Base-by-base conservation (phyloP, 2,329 filamentous ascomycete genomes). In the Juglanconis sp. region DNA sequence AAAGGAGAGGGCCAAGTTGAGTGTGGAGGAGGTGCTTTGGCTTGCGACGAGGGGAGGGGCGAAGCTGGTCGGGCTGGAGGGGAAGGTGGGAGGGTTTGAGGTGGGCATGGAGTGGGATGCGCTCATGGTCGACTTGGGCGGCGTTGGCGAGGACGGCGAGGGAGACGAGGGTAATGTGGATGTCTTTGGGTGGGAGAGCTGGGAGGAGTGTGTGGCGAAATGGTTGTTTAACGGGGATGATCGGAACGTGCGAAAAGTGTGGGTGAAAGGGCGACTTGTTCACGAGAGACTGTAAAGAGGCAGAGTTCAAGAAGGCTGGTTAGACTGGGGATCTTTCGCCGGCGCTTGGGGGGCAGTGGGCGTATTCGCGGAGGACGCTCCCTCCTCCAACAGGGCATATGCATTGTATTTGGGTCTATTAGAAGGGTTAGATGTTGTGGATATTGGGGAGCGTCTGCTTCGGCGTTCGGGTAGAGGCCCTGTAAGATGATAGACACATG, bases 201-300 rank as follows among this genome's bases (percentile, higher is more conserved):
- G 90, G 91, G 85, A 89, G 44, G 91, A 98, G 69, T 85, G 80
- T 69, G 77, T 98, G 10, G 90, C 91, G 56, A 99, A 99, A 79
- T 99, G 95, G 95, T 79, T 98, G 63, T 99, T 90, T 76, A 90
- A 86, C 65, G 95, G 95, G 0, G 93, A 98, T 77, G 95, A 98
- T 75, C 81, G 94, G 66, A 98, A 98, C 73, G 94, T 92, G 3
- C 82, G 82, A 68, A 87, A 82, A 66, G 95, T 99, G 5, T 99
- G 94, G 94, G 92, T 98, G 1, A 87, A 82, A 71, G 95, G 95
- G 3, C 77, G 86, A 64, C 74, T 96, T 72, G 95, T 97, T 52
- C 92, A 96, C 76, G 73, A 81, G 71, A 74, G 77, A 67, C 57
- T 40, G 56, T 67, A 63, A 59, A 51, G 36, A 34, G 46, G 7